phyloP scores from a whole-genome alignment of 1,284 basidiomycete species.

The Ganoderma leucocontextum region DNA sequence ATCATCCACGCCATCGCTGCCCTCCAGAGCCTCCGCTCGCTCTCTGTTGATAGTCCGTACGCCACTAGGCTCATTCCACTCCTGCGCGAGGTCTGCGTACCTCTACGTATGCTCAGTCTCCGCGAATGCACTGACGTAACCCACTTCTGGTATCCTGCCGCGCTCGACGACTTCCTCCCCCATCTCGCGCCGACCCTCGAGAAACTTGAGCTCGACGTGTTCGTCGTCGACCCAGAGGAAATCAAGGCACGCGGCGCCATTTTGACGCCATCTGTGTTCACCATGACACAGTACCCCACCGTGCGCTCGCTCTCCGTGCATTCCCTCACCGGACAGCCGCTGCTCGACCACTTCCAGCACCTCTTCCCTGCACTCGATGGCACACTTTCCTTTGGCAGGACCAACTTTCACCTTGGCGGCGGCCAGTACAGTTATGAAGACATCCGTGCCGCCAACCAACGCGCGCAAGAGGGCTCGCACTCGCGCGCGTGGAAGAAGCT shows the following conservation, averaged over 20 bases:
- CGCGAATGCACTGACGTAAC: neutral
- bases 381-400: neutral
- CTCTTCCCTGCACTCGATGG: neutral
- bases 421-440: neutral
- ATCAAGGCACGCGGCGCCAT: no score
- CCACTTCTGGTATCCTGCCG: neutral
- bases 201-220: no score
- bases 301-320: no score
- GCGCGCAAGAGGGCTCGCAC: neutral
- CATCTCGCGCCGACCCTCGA: no score
- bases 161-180: neutral
- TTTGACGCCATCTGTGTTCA: no score
- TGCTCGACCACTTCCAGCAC: no score
- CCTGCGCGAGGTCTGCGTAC: neutral
- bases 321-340: no score
- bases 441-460: neutral
- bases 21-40: neutral
- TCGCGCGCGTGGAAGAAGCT: neutral
- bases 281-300: no score
- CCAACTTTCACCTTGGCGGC: rapidly evolving
- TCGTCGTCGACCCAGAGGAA: no score
- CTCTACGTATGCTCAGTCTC: neutral
- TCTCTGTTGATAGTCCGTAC: no score
- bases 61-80: neutral
- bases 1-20: neutral